Conservation (phyloP, 1,284 basidiomycete genomes). For the Heliocybe sulcata region DNA sequence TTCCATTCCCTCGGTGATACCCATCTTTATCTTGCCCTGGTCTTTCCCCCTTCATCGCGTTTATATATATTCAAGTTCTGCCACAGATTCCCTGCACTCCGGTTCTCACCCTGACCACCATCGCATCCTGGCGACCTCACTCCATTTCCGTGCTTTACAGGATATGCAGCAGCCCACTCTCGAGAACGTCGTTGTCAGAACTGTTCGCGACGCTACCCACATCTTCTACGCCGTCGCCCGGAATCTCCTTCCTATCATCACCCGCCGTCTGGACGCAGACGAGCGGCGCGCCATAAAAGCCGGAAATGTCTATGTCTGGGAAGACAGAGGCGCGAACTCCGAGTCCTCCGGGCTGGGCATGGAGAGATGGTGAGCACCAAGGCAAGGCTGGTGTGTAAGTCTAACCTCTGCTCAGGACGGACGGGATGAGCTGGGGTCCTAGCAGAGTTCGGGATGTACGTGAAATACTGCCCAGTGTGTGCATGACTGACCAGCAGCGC, state of each 20-base stretch:
- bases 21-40: neutral
- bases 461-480: too few species aligned
- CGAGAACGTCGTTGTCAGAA: slow-evolving; percentile 65
- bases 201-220: slow-evolving; percentile 69
- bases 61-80: slow-evolving; percentile 2
- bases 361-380: slow-evolving; percentile 60
- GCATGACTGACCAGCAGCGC: slow-evolving; percentile 4
- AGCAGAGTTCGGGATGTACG: slow-evolving; percentile 70
- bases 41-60: neutral
- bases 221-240: slow-evolving; percentile 72
- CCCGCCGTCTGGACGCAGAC: slow-evolving; percentile 59
- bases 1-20: slow-evolving; percentile 1
- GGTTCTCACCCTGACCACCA: neutral
- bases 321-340: slow-evolving; percentile 70
- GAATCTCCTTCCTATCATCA: slow-evolving; percentile 63
- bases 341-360: slow-evolving; percentile 74
- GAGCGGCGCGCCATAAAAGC: slow-evolving; percentile 50
- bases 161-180: slow-evolving; percentile 66
- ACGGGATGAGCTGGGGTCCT: slow-evolving; percentile 78
- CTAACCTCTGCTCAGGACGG: slow-evolving; percentile 44
- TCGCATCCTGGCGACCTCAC: slow-evolving; percentile 2
- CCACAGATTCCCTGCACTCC: neutral
- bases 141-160: slow-evolving; percentile 10
- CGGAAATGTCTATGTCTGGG: slow-evolving; percentile 82
- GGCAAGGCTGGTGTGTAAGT: neutral